Percentiles rank a stretch among this genome's conserved stretches.
phyloP scores from a whole-genome alignment of 2,329 filamentous ascomycete species.

The Fusarium luffae region DNA sequence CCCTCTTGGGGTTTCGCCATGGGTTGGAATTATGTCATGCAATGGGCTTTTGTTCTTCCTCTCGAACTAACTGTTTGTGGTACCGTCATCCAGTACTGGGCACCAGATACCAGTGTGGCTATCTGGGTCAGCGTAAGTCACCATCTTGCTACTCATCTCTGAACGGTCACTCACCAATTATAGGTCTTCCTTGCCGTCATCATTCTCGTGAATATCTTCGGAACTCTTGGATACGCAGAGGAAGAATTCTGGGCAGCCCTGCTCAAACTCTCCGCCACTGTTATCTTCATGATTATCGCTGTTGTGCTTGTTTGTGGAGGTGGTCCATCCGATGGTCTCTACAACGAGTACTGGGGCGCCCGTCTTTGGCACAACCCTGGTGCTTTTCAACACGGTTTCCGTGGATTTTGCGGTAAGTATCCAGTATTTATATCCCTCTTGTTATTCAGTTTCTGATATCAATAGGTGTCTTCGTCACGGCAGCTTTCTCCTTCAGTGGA shows the following conservation, averaged over 20 bases:
- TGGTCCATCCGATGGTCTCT: slow-evolving; percentile 62
- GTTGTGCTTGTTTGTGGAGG: slow-evolving; percentile 70
- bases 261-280: slow-evolving; percentile 67
- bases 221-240: slow-evolving; percentile 65
- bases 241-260: slow-evolving; percentile 70
- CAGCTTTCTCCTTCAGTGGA: slow-evolving; percentile 78
- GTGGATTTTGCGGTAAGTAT: slow-evolving; percentile 73
- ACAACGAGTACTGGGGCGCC: slow-evolving; percentile 61
- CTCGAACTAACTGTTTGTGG: slow-evolving; percentile 63
- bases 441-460: not conserved
- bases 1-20: slow-evolving; percentile 59
- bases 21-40: slow-evolving; percentile 62
- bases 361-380: slow-evolving; percentile 62
- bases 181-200: slow-evolving; percentile 63
- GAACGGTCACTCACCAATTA: not conserved
- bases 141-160: fast-evolving
- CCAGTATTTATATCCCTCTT: fast-evolving
- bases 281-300: slow-evolving; percentile 72
- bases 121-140: slow-evolving; percentile 63
- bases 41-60: slow-evolving; percentile 59
- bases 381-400: slow-evolving; percentile 77
- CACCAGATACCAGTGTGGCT: slow-evolving; percentile 54
- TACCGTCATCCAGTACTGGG: slow-evolving; percentile 62
- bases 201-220: slow-evolving; percentile 66
- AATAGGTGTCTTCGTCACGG: slow-evolving; percentile 63